Conservation (phyloP, 805 yeast species). For the Clavispora phyllophila region DNA sequence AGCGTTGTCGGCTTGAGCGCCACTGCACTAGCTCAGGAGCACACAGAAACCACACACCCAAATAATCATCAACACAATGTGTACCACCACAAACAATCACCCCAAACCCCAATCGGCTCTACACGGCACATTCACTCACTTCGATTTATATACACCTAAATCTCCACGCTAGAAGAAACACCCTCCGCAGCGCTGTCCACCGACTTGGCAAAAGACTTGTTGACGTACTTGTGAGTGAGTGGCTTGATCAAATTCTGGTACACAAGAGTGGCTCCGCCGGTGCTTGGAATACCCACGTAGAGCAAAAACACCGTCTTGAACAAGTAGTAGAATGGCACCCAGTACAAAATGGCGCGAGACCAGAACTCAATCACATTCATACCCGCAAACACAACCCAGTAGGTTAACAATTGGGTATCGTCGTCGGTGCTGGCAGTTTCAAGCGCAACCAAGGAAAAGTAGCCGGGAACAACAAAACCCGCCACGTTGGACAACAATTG, state of each 20-base stretch:
- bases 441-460: conserved; percentile 79
- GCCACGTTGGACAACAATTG: conserved; percentile 89
- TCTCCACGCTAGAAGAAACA: conserved; percentile 29
- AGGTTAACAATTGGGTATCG: conserved; percentile 85
- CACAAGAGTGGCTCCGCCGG: conserved; percentile 78
- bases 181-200: conserved; percentile 47
- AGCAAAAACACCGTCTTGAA: conserved; percentile 84
- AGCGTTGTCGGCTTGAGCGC: too few relatives aligned
- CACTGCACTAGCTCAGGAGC: too few relatives aligned
- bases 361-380: conserved; percentile 92
- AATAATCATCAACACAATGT: too few relatives aligned
- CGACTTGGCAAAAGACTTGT: conserved; percentile 31
- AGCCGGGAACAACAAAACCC: conserved; percentile 87
- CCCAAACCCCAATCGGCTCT: too few relatives aligned
- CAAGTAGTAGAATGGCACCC: conserved; percentile 96
- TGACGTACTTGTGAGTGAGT: conserved; percentile 41
- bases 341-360: conserved; percentile 87
- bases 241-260: conserved; percentile 69
- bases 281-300: conserved; percentile 82
- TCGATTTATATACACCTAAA: conserved; percentile 12
- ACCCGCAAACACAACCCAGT: conserved; percentile 97
- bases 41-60: too few relatives aligned
- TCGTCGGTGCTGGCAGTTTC: conserved; percentile 64
- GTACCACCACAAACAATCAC: too few relatives aligned
- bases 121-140: background rate